These are phyloP conservation scores for Thinopyrum obtusiflorum DNA, from an alignment of 202 grass and related monocot species.

Conservation along the genomic window DNA sequence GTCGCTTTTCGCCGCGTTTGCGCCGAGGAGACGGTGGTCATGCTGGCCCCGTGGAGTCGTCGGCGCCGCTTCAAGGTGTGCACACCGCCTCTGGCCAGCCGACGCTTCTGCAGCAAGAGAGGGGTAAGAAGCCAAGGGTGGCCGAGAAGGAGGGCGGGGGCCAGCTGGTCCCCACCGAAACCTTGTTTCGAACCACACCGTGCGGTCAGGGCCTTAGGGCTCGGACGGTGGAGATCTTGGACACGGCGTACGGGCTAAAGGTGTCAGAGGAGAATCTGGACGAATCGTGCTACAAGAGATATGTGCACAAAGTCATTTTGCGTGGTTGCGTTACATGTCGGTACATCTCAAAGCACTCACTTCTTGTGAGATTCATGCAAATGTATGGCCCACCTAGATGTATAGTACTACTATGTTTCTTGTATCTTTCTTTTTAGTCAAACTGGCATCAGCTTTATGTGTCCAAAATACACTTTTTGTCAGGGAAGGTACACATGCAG, in stretches of 20 bases:
- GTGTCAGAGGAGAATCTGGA: background rate
- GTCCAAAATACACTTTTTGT: no score
- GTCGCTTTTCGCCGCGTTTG: background rate
- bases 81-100: background rate
- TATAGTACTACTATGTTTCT: no score
- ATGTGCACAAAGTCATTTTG: no score
- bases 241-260: background rate
- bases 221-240: background rate
- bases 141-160: background rate
- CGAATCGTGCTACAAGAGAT: rapidly evolving
- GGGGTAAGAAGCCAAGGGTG: background rate
- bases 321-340: no score
- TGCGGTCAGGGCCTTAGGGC: background rate
- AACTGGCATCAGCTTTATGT: no score
- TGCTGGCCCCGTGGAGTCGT: background rate
- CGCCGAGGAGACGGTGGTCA: background rate
- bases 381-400: no score
- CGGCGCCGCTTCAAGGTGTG: background rate
- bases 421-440: no score
- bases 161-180: background rate
- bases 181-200: no score
- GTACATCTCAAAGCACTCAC: no score
- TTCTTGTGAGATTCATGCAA: no score
- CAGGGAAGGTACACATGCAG: no score
- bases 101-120: background rate